phyloP scores from a whole-genome alignment of 768 basidiomycete genomes.

The Tricholoma hemisulphureum region DNA sequence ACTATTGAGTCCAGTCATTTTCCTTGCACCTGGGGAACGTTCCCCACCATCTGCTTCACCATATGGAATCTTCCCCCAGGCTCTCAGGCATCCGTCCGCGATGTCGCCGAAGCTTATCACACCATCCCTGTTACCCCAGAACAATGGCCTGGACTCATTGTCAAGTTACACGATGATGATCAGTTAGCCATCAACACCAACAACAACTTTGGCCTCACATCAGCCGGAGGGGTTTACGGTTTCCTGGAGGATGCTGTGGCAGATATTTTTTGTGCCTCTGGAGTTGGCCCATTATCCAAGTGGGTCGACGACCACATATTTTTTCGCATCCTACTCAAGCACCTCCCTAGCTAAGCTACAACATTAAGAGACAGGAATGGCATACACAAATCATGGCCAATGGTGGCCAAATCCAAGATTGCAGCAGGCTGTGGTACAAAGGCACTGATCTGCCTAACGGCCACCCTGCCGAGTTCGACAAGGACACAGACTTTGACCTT shows the following conservation, averaged over 20 bases:
- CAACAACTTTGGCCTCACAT: background rate
- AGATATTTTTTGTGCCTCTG: conserved; percentile 18
- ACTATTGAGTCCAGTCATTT: too few species aligned
- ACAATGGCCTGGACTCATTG: conserved; percentile 12
- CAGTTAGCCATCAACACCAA: background rate
- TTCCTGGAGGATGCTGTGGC: conserved; percentile 1
- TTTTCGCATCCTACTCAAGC: conserved; percentile 13
- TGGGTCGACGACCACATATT: conserved; percentile 31
- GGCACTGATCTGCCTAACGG: conserved; percentile 4
- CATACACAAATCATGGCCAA: background rate
- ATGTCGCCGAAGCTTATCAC: conserved; percentile 14
- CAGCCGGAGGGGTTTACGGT: background rate
- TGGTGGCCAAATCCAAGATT: background rate
- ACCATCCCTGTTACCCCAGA: conserved; percentile 3
- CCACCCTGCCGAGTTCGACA: background rate
- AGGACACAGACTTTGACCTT: background rate
- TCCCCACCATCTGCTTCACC: too few species aligned
- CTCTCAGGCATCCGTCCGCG: conserved; percentile 10
- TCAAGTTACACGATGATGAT: background rate
- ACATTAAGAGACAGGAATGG: conserved; percentile 6
- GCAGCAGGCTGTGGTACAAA: conserved; percentile 19
- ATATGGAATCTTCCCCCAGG: too few species aligned
- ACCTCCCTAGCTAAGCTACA: conserved; percentile 24
- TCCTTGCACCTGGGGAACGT: too few species aligned
- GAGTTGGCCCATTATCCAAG: conserved; percentile 25